Conservation (phyloP, 306 rosid species). For the Vigna radiata region DNA sequence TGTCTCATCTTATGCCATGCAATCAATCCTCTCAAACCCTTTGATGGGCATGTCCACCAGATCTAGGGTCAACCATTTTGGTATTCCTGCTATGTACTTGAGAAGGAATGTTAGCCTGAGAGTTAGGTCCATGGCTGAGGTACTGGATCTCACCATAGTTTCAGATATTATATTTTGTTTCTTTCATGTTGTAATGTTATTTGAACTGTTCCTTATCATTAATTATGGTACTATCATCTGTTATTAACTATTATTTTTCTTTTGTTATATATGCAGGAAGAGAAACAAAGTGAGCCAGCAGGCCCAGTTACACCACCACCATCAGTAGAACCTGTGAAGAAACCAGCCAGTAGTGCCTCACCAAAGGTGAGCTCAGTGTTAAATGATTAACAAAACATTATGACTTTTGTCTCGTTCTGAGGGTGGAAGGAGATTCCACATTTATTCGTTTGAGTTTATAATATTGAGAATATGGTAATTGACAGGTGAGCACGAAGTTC, state of each 20-base stretch:
- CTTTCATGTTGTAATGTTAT: not conserved
- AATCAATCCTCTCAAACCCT: slow-evolving; percentile 49
- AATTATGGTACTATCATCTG: not conserved
- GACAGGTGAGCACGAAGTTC: slow-evolving; percentile 67
- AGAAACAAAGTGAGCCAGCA: slow-evolving; percentile 8
- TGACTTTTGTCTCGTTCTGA: not conserved
- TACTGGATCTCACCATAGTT: not conserved
- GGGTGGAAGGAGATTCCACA: not conserved
- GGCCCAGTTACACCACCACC: slow-evolving; percentile 35
- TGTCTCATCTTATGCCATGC: slow-evolving; percentile 52
- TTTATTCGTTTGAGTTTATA: too few species aligned
- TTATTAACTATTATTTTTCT: slow-evolving; percentile 9
- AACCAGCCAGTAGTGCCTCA: not conserved
- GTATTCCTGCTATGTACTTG: slow-evolving; percentile 33
- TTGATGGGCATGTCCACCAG: slow-evolving; percentile 30
- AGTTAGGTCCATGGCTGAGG: slow-evolving; percentile 59
- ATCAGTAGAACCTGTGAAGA: slow-evolving; percentile 3
- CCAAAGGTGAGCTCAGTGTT: slow-evolving; percentile 45
- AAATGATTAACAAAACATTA: not conserved
- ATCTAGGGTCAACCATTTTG: slow-evolving; percentile 46
- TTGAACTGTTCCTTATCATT: not conserved
- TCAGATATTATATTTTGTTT: not conserved
- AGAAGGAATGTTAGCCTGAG: slow-evolving; percentile 40
- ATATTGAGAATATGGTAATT: not conserved
- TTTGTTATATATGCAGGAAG: slow-evolving; percentile 20